Percentiles rank a stretch among this genome's conserved stretches.
Evolutionary conservation across 2,329 filamentous ascomycete genomes (phyloP).

Genomic region (Paraphaeosphaeria sporulosa): DNA sequence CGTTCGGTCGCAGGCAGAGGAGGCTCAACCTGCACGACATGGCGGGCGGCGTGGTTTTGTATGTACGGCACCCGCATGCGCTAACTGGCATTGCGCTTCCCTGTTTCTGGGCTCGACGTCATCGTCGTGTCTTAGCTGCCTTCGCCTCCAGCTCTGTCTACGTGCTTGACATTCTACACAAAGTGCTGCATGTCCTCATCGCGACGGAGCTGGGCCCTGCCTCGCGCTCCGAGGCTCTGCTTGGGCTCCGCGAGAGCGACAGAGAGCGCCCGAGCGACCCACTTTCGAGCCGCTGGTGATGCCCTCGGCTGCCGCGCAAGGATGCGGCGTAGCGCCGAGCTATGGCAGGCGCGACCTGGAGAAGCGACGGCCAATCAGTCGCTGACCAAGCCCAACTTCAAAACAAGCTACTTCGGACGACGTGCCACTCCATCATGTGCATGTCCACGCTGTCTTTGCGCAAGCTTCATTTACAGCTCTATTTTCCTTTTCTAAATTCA

Average conservation of each 20-base stretch:
- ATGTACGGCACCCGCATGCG: constrained; percentile 33
- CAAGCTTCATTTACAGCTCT: no score
- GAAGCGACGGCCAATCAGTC: constrained; percentile 38
- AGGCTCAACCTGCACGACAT: constrained; percentile 37
- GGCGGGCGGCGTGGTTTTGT: constrained; percentile 44
- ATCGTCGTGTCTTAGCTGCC: not conserved
- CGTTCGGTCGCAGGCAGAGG: constrained; percentile 42
- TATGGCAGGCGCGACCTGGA: constrained; percentile 15
- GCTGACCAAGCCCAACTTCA: constrained; percentile 1
- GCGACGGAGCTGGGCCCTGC: not conserved
- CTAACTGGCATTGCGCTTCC: constrained; percentile 30
- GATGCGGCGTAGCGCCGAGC: constrained; percentile 42
- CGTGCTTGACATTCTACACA: not conserved
- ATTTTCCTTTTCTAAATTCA: no score
- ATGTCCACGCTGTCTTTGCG: not conserved
- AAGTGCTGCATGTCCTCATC: not conserved
- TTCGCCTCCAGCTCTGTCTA: not conserved
- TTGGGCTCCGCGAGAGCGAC: constrained; percentile 7
- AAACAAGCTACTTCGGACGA: constrained; percentile 12
- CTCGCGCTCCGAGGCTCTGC: not conserved
- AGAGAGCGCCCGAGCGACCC: constrained; percentile 5
- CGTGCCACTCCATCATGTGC: not conserved
- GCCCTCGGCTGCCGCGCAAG: constrained; percentile 18
- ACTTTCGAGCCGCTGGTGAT: constrained; percentile 11
- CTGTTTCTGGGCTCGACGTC: constrained; percentile 38